These are phyloP conservation scores for Camelina sativa DNA, from an alignment of 345 rosid species.

Conservation along the genomic window DNA sequence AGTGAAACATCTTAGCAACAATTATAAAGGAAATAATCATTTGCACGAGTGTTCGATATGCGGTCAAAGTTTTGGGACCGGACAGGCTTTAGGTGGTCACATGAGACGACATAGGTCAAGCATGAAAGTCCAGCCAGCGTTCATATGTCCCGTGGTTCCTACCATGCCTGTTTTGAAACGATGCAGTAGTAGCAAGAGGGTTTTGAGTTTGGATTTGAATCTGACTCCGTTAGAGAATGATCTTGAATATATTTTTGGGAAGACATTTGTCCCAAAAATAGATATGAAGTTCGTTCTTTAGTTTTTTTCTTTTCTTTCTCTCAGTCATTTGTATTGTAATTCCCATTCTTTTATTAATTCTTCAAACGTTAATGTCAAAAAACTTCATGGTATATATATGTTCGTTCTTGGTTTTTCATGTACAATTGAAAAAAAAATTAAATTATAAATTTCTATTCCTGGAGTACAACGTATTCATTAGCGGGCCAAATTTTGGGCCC, in stretches of 20 bases:
- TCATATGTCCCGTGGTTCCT: conserved; percentile 32
- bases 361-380: background rate
- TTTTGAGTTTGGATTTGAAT: conserved; percentile 69
- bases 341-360: conserved; percentile 36
- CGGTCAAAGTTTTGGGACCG: conserved; percentile 60
- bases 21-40: conserved; percentile 25
- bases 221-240: conserved; percentile 82
- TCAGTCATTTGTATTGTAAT: conserved; percentile 16
- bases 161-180: conserved; percentile 58
- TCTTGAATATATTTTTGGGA: conserved; percentile 60
- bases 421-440: background rate
- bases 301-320: background rate
- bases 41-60: conserved; percentile 65
- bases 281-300: conserved; percentile 46
- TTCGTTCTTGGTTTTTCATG: conserved; percentile 6
- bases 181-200: conserved; percentile 56
- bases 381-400: background rate
- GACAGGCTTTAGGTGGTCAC: conserved; percentile 85
- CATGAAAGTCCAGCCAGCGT: conserved; percentile 23
- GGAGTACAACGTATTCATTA: conserved; percentile 5
- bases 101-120: conserved; percentile 67
- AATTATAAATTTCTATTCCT: background rate
- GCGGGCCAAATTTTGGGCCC: conserved; percentile 12
- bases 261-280: conserved; percentile 57
- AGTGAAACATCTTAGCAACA: conserved; percentile 23